These are phyloP conservation scores for Neurospora sp. DNA, from an alignment of 2,329 filamentous ascomycete genomes.

Conservation along the genomic window DNA sequence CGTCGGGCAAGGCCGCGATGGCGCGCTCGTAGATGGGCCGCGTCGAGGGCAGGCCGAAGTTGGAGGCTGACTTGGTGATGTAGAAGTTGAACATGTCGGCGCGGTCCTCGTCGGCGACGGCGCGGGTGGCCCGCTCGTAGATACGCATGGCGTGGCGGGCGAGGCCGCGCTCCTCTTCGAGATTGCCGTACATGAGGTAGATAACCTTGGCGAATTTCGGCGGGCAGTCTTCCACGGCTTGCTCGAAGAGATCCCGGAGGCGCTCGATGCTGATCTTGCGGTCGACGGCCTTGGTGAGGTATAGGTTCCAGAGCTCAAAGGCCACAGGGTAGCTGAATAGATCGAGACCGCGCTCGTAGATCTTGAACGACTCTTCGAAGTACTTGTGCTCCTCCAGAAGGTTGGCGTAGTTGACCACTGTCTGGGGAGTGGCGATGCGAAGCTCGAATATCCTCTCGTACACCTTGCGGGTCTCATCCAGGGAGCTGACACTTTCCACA, in stretches of 20 bases:
- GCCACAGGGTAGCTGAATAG: constrained; percentile 98
- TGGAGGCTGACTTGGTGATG: constrained; percentile 96
- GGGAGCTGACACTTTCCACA: constrained; percentile 82
- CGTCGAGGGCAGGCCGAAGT: constrained; percentile 93
- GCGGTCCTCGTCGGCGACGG: constrained; percentile 87
- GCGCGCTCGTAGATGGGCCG: constrained; percentile 93
- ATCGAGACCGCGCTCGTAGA: constrained; percentile 91
- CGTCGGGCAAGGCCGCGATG: constrained; percentile 85
- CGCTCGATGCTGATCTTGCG: constrained; percentile 93
- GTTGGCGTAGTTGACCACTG: constrained; percentile 96
- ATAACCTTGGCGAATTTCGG: constrained; percentile 93
- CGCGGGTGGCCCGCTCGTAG: constrained; percentile 91
- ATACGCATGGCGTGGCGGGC: constrained; percentile 97
- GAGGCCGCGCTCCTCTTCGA: constrained; percentile 91
- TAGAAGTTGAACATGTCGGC: constrained; percentile 99
- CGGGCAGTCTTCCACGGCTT: constrained; percentile 89
- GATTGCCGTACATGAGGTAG: constrained; percentile 95
- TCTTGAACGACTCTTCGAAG: constrained; percentile 94
- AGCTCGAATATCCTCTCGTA: constrained; percentile 98
- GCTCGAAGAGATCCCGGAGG: constrained; percentile 89
- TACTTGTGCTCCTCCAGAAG: constrained; percentile 90
- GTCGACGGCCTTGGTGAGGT: constrained; percentile 93
- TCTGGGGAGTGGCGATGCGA: constrained; percentile 94
- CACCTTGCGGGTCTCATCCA: constrained; percentile 87
- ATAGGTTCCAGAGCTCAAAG: constrained; percentile 97